Percentiles rank a stretch among this genome's conserved stretches.
Evolutionary conservation across 176 grass and related monocot genomes (phyloP).

Genomic region (Hyparrhenia diplandra): DNA sequence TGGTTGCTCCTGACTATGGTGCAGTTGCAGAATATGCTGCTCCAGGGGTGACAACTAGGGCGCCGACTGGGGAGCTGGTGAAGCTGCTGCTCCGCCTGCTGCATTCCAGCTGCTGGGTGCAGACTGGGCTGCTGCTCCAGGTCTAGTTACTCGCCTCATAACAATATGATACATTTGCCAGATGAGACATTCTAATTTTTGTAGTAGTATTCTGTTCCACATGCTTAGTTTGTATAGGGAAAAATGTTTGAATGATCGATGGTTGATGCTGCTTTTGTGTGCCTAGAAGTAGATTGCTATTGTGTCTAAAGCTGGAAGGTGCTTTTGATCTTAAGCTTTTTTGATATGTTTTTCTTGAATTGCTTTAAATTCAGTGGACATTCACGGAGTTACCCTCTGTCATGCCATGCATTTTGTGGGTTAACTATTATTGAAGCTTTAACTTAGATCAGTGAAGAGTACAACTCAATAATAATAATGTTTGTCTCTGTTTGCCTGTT

Average conservation of each 20-base stretch:
- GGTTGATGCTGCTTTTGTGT: background rate
- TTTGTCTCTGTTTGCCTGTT: no score
- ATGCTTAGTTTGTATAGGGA: background rate
- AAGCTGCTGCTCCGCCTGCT: constrained; percentile 42
- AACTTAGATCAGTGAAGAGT: no score
- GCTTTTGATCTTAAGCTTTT: no score
- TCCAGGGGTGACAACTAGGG: constrained; percentile 38
- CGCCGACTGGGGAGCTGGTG: constrained; percentile 32
- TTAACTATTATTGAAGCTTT: no score
- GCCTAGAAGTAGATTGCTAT: background rate
- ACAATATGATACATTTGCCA: no score
- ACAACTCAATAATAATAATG: no score
- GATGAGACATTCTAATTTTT: no score
- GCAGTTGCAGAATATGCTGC: constrained; percentile 39
- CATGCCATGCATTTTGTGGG: no score
- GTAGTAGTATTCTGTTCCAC: background rate
- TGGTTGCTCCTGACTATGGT: constrained; percentile 46
- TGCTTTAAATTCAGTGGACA: background rate
- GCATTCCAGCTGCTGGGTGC: constrained; percentile 10
- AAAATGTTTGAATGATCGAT: background rate
- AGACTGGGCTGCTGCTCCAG: constrained; percentile 47
- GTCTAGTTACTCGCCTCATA: no score
- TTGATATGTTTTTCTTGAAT: background rate
- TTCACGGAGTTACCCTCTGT: no score
- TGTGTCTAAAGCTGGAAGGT: background rate